These are phyloP conservation scores for Pachysandra terminalis DNA, from an alignment of 164 flowering plant species.

Conservation along the genomic window DNA sequence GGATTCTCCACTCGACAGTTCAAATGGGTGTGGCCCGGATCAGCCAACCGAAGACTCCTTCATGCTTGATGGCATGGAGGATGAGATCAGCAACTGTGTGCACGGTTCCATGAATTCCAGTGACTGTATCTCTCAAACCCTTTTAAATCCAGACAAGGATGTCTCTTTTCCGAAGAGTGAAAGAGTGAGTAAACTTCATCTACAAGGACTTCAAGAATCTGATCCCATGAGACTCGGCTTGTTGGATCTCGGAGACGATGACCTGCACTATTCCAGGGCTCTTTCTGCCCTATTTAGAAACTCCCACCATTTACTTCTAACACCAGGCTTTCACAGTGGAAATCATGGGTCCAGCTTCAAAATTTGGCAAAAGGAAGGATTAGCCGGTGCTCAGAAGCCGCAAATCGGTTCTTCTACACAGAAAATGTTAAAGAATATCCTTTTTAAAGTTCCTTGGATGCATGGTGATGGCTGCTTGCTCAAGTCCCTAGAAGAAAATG, in stretches of 20 bases:
- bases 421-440: conserved; percentile 54
- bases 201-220: conserved; percentile 41
- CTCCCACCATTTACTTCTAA: conserved; percentile 30
- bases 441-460: conserved; percentile 55
- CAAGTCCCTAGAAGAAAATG: conserved; percentile 29
- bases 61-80: conserved; percentile 61
- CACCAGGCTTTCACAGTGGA: conserved; percentile 19
- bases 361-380: conserved; percentile 49
- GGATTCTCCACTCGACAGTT: conserved; percentile 46
- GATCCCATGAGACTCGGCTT: conserved; percentile 37
- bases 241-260: conserved; percentile 37
- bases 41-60: conserved; percentile 50
- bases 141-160: conserved; percentile 31
- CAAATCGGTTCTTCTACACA: conserved; percentile 33
- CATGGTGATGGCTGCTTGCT: conserved; percentile 23
- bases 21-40: conserved; percentile 47
- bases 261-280: conserved; percentile 58
- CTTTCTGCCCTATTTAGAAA: conserved; percentile 46
- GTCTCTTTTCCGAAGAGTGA: conserved; percentile 24
- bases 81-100: conserved; percentile 51
- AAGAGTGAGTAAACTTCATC: conserved; percentile 11
- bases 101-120: conserved; percentile 53
- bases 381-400: conserved; percentile 11
- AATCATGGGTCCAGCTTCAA: conserved; percentile 48
- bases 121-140: conserved; percentile 64